These are phyloP conservation scores for Pleurotus platypus DNA, from an alignment of 768 basidiomycete genomes.

Conservation along the genomic window DNA sequence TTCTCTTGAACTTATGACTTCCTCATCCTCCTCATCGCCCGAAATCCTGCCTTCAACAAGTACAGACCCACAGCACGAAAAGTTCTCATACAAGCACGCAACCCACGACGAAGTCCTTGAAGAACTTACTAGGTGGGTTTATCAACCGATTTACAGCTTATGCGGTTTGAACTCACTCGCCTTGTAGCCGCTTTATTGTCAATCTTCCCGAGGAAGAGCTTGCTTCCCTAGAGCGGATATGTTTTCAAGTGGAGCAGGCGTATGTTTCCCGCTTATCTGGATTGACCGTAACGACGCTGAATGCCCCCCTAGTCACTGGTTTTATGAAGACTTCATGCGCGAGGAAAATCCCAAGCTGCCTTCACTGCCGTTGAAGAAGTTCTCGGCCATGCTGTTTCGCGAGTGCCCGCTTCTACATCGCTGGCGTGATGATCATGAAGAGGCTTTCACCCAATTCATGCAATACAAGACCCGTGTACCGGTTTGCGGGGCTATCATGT, in stretches of 20 bases:
- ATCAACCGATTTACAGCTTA: slow-evolving; percentile 6
- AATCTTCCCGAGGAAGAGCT: slow-evolving; percentile 95
- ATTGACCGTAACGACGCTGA: slow-evolving; percentile 12
- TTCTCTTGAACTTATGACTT: slow-evolving; percentile 52
- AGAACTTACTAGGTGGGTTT: slow-evolving; percentile 76
- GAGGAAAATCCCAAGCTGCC: slow-evolving; percentile 87
- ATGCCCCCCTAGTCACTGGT: slow-evolving; percentile 74
- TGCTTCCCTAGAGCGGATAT: slow-evolving; percentile 86
- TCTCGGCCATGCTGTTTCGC: slow-evolving; percentile 88
- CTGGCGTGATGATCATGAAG: slow-evolving; percentile 82
- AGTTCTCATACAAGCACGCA: slow-evolving; percentile 65
- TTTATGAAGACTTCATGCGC: slow-evolving; percentile 97
- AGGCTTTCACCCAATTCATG: slow-evolving; percentile 88
- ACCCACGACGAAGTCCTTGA: slow-evolving; percentile 85
- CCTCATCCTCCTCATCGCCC: slow-evolving; percentile 76
- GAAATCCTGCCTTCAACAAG: slow-evolving; percentile 54
- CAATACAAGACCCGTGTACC: slow-evolving; percentile 95
- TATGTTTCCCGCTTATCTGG: slow-evolving; percentile 38
- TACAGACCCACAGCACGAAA: slow-evolving; percentile 28
- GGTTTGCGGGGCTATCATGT: slow-evolving; percentile 95
- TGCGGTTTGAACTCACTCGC: slow-evolving; percentile 10
- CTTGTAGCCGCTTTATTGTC: slow-evolving; percentile 83
- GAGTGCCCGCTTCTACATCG: slow-evolving; percentile 80
- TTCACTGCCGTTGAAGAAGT: slow-evolving; percentile 84
- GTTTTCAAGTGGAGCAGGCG: slow-evolving; percentile 99